Percentiles rank a stretch among this genome's conserved stretches.
Evolutionary conservation across 352 stramenopile genomes (phyloP).

Genomic region (Globisporangium nodosum): DNA sequence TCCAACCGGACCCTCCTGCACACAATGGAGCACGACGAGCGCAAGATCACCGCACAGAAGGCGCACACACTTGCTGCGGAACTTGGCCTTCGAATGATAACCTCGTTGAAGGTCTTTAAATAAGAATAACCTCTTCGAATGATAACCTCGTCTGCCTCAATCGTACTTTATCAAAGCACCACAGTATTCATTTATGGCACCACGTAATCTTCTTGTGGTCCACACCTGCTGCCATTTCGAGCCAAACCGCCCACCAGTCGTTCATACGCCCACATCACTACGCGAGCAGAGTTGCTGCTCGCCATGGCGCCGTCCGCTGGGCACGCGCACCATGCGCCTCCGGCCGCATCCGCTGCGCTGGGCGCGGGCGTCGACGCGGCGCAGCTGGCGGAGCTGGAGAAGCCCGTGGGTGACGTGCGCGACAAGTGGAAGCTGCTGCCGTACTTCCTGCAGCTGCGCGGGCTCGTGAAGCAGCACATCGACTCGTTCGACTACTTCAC

Average conservation of each 20-base stretch:
- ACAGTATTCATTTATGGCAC: too few species aligned
- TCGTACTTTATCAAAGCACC: too few species aligned
- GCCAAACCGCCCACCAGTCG: background rate
- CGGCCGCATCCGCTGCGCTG: constrained; percentile 5
- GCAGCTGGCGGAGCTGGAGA: constrained; percentile 54
- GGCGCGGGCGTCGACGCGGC: constrained; percentile 11
- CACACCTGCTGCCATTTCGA: too few species aligned
- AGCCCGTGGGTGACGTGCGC: constrained; percentile 71
- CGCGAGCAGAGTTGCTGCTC: background rate
- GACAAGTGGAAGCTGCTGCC: constrained; percentile 99
- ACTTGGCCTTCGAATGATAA: too few species aligned
- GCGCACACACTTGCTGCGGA: too few species aligned
- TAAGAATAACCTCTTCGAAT: too few species aligned
- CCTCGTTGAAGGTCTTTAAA: too few species aligned
- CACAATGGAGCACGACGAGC: too few species aligned
- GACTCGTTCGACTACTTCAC: constrained; percentile 99
- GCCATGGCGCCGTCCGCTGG: background rate
- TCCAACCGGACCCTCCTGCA: too few species aligned
- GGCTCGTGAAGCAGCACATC: constrained; percentile 97
- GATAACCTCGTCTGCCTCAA: too few species aligned
- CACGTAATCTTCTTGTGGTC: too few species aligned
- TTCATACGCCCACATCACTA: background rate
- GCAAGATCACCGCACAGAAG: too few species aligned
- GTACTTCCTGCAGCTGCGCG: constrained; percentile 94
- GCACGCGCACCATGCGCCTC: background rate